Percentiles rank a stretch among this genome's conserved stretches.
These are phyloP conservation scores for Parasarocladium wereldwijsianum DNA, from an alignment of 2,329 filamentous ascomycete species.

Conservation along the genomic window DNA sequence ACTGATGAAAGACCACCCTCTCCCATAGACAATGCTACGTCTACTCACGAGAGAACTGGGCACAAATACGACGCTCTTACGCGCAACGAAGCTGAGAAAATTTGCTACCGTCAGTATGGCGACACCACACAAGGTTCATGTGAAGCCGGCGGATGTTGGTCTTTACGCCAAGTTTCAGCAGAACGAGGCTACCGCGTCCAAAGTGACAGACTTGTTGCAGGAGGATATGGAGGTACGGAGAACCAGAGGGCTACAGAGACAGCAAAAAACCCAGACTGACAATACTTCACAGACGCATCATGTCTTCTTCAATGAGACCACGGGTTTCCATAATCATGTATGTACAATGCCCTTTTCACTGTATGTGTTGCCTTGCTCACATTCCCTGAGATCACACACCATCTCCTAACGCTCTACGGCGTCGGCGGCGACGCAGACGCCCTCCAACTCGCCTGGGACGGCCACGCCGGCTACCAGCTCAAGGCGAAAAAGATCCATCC, in stretches of 20 bases:
- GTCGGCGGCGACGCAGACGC: conserved; percentile 48
- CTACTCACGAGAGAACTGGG: too few relatives aligned
- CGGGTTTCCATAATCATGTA: conserved; percentile 71
- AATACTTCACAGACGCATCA: conserved; percentile 37
- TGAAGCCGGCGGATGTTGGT: conserved; percentile 34
- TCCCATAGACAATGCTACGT: too few relatives aligned
- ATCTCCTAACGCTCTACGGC: conserved; percentile 62
- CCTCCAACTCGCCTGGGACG: conserved; percentile 49
- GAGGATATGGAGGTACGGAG: conserved; percentile 47
- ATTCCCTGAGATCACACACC: conserved; percentile 46
- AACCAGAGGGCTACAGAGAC: background rate
- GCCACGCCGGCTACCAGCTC: conserved; percentile 54
- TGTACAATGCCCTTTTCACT: conserved; percentile 7
- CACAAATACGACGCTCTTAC: too few relatives aligned
- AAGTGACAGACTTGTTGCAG: conserved; percentile 55
- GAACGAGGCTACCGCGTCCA: conserved; percentile 44
- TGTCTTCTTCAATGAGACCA: conserved; percentile 65
- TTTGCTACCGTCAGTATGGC: conserved; percentile 22
- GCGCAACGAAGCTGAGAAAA: too few relatives aligned
- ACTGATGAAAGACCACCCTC: too few relatives aligned
- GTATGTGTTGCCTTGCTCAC: too few relatives aligned
- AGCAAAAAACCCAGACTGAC: background rate
- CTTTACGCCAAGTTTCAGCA: conserved; percentile 30
- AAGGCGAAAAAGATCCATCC: conserved; percentile 30
- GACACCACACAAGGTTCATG: conserved; percentile 30